A percentile compares a stretch with the other conserved stretches of the same genome.
These are phyloP conservation scores for Fomitopsis serialis DNA, from an alignment of 768 basidiomycete genomes.

Conservation along the genomic window DNA sequence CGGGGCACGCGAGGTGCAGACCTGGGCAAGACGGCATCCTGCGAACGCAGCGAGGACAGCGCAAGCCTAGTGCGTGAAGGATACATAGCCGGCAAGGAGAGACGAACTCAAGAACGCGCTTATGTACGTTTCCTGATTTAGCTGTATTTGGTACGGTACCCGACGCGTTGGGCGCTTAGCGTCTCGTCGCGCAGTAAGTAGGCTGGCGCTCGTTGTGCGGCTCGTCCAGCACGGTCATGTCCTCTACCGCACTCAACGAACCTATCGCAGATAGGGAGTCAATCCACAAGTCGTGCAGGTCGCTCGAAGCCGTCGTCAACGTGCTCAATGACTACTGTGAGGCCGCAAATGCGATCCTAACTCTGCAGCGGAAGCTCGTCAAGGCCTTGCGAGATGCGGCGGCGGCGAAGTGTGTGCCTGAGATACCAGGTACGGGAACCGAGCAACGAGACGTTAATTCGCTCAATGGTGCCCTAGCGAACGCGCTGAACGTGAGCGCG, in stretches of 20 bases:
- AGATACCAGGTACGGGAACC: slow-evolving; percentile 53
- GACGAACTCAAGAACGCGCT: not conserved
- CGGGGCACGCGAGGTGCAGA: too few relatives aligned
- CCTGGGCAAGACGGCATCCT: too few relatives aligned
- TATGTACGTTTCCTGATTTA: not conserved
- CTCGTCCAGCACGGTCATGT: slow-evolving; percentile 3
- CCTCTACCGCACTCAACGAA: slow-evolving; percentile 12
- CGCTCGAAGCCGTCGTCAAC: slow-evolving; percentile 61
- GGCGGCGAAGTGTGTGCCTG: slow-evolving; percentile 48
- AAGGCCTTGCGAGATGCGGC: slow-evolving; percentile 68
- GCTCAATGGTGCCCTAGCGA: slow-evolving; percentile 37
- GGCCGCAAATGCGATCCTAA: slow-evolving; percentile 52
- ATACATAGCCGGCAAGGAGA: not conserved
- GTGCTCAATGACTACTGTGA: slow-evolving; percentile 74
- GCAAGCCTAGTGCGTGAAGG: not conserved
- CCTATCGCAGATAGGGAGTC: slow-evolving; percentile 58
- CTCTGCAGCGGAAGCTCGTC: slow-evolving; percentile 69
- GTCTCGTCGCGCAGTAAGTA: slow-evolving; percentile 1
- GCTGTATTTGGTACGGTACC: not conserved
- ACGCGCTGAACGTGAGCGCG: slow-evolving; percentile 61
- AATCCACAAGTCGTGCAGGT: slow-evolving; percentile 77
- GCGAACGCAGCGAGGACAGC: too few relatives aligned
- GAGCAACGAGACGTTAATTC: not conserved
- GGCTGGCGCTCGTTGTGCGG: too few relatives aligned
- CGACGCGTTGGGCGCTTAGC: not conserved